Base-by-base conservation (phyloP, 75 land plant genomes). In the Azolla pinnata region DNA sequence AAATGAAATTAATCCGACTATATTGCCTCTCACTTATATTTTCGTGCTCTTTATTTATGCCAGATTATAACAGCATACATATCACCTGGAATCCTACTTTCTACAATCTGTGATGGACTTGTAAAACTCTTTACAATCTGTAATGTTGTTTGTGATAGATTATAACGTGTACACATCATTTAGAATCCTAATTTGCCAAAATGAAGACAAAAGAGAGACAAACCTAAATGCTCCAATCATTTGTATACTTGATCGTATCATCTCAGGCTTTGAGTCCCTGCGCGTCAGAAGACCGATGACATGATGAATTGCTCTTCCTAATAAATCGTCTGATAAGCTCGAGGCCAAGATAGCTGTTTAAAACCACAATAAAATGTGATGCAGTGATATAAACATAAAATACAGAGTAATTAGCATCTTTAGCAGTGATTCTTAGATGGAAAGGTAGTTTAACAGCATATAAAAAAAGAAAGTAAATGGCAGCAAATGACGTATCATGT, bases 151-250 rank as follows among this genome's bases (percentile, higher is more conserved):
- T n/a, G n/a, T n/a, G n/a, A n/a, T n/a, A n/a, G n/a, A n/a, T n/a
- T n/a, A n/a, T n/a, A n/a, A n/a, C n/a, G n/a, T n/a, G n/a, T n/a
- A n/a, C n/a, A n/a, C n/a, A n/a, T n/a, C n/a, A n/a, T n/a, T 34
- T 59, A 9, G 9, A 19, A 59, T 24, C 29, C 21, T 4, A 20
- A 18, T 59, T 38, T 16, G 62, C 8, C 62, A 60, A 42, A 17
- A 26, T 20, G 42, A 38, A 50, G 4, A 35, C 40, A 35, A 5
- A 35, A 5, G 5, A 35, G 40, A 35, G 10, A 35, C 26, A 33
- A 61, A 89, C 99, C 99, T 91, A 52, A 95, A 73, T 29, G 99
- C 90, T 18, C 99, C 96, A 66, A 89, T 86, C 96, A 95, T 83
- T 59, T 95, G 99, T 35, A 95, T 95, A 58, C 89, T 89, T 65